phyloP scores from a whole-genome alignment of 495 filamentous ascomycete genomes.

The Penicillium nucicola region DNA sequence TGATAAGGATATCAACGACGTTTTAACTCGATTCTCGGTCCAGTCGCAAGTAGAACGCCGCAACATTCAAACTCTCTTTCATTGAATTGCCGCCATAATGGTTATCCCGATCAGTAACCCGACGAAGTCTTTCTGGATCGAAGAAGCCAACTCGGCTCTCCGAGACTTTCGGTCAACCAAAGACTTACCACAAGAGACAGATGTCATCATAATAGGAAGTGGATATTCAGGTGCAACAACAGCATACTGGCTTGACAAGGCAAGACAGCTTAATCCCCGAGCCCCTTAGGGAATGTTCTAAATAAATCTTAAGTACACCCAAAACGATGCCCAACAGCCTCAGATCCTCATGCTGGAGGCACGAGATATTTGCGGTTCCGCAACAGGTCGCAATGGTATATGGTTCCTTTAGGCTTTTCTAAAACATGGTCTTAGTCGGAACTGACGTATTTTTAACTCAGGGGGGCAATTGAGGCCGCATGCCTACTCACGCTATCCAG shows the following conservation, averaged over 20 bases:
- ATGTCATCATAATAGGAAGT: not conserved
- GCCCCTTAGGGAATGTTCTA: not conserved
- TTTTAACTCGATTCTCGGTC: not conserved
- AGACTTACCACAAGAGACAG: not conserved
- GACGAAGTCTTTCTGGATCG: constrained; percentile 1
- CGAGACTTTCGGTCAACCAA: not conserved
- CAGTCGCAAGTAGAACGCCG: not conserved
- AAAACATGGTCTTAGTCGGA: not conserved
- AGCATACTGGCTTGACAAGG: not conserved
- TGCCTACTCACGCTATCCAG: not conserved
- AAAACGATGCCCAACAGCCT: not conserved
- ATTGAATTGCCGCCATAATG: not conserved
- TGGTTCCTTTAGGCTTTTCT: not conserved
- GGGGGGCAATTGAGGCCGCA: not conserved
- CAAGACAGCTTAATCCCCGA: not conserved
- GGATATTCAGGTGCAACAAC: not conserved
- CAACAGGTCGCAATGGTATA: not conserved
- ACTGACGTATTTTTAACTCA: not conserved
- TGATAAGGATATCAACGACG: too few species aligned
- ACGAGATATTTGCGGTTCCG: not conserved
- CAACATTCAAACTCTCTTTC: not conserved
- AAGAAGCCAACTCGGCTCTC: not conserved
- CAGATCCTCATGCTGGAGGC: not conserved
- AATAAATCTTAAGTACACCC: not conserved
- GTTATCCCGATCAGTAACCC: not conserved